phyloP scores from a whole-genome alignment of 805 yeast species.

The Saturnispora serradocipensis region DNA sequence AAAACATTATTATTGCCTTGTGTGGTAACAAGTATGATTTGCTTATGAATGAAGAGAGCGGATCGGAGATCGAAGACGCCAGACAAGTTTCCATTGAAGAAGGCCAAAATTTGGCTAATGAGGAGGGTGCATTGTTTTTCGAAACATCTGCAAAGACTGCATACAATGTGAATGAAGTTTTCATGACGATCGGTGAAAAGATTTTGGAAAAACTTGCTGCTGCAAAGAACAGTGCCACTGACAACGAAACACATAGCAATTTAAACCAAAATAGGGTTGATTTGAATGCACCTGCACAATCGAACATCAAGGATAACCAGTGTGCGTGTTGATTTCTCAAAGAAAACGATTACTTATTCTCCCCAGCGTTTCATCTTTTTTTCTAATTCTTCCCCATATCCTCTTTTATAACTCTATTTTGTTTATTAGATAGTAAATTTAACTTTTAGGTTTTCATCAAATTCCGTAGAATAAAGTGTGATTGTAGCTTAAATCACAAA shows the following conservation, averaged over 20 bases:
- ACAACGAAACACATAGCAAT: not conserved
- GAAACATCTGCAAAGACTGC: slow-evolving; percentile 94
- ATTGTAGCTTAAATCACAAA: not conserved
- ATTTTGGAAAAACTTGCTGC: slow-evolving; percentile 44
- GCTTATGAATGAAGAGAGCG: slow-evolving; percentile 41
- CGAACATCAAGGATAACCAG: slow-evolving; percentile 14
- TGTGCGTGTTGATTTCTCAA: slow-evolving; percentile 27
- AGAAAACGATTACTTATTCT: not conserved
- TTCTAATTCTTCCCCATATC: not conserved
- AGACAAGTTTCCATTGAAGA: slow-evolving; percentile 81
- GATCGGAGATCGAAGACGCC: slow-evolving; percentile 40
- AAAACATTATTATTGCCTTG: slow-evolving; percentile 82
- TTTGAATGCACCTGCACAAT: slow-evolving; percentile 26
- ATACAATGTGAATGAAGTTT: slow-evolving; percentile 82
- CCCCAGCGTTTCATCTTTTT: not conserved
- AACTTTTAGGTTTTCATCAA: not conserved
- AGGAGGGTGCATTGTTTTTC: slow-evolving; percentile 81
- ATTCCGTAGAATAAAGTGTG: not conserved
- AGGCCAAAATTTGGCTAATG: slow-evolving; percentile 80
- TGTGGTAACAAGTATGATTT: slow-evolving; percentile 91
- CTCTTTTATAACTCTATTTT: not conserved
- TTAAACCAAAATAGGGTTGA: slow-evolving; percentile 25
- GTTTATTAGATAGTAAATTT: not conserved
- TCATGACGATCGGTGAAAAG: slow-evolving; percentile 79
- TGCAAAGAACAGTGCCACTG: slow-evolving; percentile 1